Conservation (phyloP, 495 filamentous ascomycete species). For the Hypomontagnella monticulosa region DNA sequence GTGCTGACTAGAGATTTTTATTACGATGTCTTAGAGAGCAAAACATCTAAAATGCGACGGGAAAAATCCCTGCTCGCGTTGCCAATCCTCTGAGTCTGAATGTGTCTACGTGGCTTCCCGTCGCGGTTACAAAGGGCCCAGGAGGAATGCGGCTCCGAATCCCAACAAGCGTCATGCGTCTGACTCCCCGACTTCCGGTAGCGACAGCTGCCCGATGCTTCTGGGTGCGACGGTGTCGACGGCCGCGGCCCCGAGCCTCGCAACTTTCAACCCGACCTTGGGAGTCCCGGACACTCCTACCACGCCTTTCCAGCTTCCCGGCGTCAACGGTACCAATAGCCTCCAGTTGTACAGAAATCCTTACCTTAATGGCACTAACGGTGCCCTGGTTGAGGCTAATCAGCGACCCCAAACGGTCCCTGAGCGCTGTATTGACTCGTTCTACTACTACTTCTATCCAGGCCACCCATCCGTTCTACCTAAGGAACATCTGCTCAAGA, state of each 20-base stretch:
- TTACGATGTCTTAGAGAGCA: conserved; percentile 47
- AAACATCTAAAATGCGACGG: conserved; percentile 65
- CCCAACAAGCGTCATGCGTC: conserved; percentile 62
- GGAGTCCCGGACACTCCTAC: conserved; percentile 52
- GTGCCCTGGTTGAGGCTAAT: conserved; percentile 42
- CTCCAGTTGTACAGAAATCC: conserved; percentile 52
- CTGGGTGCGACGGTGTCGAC: conserved; percentile 47
- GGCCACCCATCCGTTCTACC: conserved; percentile 74
- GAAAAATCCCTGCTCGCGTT: conserved; percentile 56
- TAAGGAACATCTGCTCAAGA: conserved; percentile 54
- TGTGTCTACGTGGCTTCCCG: conserved; percentile 62
- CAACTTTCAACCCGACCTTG: conserved; percentile 51
- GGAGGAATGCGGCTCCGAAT: conserved; percentile 55
- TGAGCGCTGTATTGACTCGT: conserved; percentile 64
- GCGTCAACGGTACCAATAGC: conserved; percentile 42
- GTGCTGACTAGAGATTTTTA: conserved; percentile 24
- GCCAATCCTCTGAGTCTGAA: conserved; percentile 51
- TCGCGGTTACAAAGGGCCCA: conserved; percentile 61
- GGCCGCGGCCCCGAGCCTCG: conserved; percentile 39
- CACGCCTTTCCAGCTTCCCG: conserved; percentile 48
- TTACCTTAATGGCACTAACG: conserved; percentile 47
- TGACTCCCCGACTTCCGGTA: conserved; percentile 53
- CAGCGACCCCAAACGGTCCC: conserved; percentile 50
- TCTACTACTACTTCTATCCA: conserved; percentile 71
- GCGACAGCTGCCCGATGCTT: conserved; percentile 59